Base-by-base conservation (phyloP, 176 grass and related monocot species). In the Aechmea fasciata region DNA sequence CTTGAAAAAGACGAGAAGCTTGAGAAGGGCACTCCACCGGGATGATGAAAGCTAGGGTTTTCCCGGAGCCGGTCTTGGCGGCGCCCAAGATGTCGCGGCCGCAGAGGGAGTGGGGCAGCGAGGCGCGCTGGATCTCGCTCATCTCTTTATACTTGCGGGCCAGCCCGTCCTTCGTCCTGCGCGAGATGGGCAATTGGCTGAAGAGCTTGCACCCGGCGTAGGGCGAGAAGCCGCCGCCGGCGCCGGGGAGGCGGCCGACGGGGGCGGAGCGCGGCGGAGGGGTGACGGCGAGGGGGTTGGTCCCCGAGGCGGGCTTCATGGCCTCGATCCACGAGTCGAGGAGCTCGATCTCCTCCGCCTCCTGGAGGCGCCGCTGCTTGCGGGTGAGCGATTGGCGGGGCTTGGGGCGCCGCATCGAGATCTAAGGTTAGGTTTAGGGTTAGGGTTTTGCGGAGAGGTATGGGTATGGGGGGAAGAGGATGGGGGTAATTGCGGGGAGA, bases 121-220 rank as follows among this genome's bases (percentile, higher is more conserved):
- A 87, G 20, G 93, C 84, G 63, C 89, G 79, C 84, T 92, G 93
- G 67, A 97, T 90, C 51, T 97, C 84, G 65, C 89, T 97, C 93
- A 97, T 92, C 81, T 90, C 84, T 50, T 50, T 78, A 73, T 79
- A 97, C 69, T 64, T 61, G 2, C 47, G 79, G 48, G 82, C 65
- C 57, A 92, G 71, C 51, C 68, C 86, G 66, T 85, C 79, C 82
- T 90, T 89, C 48, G 84, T 90, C 65, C 81, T 90, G 65, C 74
- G 71, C 22, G 93, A 92, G 48, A 97, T 75, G 12, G 93, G 89
- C 7, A 97, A 63, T 70, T 97, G 86, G 28, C 79, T 68, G 65
- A 92, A 97, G 66, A 72, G 68, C 53, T 79, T 87, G 83, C 84
- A 87, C 33, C 81, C 89, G 19, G 74, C 77, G 24, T 92, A 92